Conservation (phyloP, 2,329 filamentous ascomycete species). For the Xylaria polymorpha region DNA sequence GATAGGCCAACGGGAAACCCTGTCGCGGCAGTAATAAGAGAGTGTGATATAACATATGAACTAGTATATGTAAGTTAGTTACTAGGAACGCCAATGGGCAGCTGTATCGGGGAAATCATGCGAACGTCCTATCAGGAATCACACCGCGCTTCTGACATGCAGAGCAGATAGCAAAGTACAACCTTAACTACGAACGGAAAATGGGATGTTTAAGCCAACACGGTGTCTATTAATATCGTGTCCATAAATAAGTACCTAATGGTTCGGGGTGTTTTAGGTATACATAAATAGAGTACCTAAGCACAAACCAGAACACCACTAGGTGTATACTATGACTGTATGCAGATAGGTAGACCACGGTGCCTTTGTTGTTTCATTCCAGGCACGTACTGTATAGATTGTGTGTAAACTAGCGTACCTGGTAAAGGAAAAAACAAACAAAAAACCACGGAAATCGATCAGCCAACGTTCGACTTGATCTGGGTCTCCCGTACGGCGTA, state of each 20-base stretch:
- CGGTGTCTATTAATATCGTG: conserved; percentile 19
- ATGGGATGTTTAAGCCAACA: conserved; percentile 2
- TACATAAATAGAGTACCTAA: background rate
- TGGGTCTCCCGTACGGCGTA: conserved; percentile 8
- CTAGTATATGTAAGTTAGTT: background rate
- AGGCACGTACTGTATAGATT: background rate
- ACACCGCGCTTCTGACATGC: conserved; percentile 35
- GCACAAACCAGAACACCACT: background rate
- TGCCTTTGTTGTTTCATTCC: background rate
- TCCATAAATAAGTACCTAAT: background rate
- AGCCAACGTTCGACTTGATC: background rate
- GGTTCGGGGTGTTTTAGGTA: background rate
- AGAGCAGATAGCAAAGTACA: conserved; percentile 32
- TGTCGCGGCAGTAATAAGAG: conserved; percentile 12
- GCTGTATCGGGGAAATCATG: conserved; percentile 7
- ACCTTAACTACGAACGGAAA: conserved; percentile 8
- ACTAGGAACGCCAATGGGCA: background rate
- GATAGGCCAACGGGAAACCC: conserved; percentile 15
- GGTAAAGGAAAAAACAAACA: background rate
- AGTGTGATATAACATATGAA: conserved; percentile 11
- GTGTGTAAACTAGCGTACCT: background rate
- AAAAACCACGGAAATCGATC: background rate
- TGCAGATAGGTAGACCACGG: background rate
- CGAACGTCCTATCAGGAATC: conserved; percentile 17
- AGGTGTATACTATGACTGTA: background rate